Percentiles rank a stretch among this genome's conserved stretches.
Conservation (phyloP, 2,329 filamentous ascomycete species). For the Apiospora marii region DNA sequence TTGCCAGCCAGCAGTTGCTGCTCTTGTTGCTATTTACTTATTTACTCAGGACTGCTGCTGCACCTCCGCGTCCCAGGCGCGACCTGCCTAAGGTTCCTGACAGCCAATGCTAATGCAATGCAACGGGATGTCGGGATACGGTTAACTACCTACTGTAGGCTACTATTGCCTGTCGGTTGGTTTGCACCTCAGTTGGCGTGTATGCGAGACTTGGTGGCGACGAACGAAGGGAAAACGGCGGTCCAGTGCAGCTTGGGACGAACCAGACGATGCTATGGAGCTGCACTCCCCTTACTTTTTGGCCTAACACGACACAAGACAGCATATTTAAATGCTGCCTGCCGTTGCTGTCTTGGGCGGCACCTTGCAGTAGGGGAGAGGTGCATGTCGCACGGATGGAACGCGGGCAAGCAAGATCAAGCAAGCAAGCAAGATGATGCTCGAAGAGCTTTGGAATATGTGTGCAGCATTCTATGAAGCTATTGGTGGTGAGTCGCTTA, state of each 20-base stretch:
- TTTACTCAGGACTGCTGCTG: not conserved
- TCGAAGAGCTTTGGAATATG: not conserved
- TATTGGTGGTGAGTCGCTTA: too few species aligned
- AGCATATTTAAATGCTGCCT: not conserved
- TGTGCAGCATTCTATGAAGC: not conserved
- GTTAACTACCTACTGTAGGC: not conserved
- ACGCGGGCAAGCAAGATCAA: not conserved
- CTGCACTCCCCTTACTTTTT: not conserved
- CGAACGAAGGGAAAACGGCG: not conserved
- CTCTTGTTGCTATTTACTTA: constrained; percentile 1
- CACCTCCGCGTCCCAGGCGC: not conserved
- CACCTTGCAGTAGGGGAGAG: not conserved
- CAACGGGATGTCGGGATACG: not conserved
- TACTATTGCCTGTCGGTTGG: not conserved
- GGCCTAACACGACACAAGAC: not conserved
- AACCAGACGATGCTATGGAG: not conserved
- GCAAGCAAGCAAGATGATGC: not conserved
- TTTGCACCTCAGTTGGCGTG: not conserved
- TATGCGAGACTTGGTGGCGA: not conserved
- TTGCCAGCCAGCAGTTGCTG: not conserved
- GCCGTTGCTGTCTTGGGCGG: not conserved
- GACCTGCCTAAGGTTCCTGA: not conserved
- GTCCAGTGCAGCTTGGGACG: not conserved
- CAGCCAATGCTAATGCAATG: not conserved
- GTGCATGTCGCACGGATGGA: not conserved